These are phyloP conservation scores for Rubia tinctorum DNA, from an alignment of 305 asterid genomes.

Conservation along the genomic window DNA sequence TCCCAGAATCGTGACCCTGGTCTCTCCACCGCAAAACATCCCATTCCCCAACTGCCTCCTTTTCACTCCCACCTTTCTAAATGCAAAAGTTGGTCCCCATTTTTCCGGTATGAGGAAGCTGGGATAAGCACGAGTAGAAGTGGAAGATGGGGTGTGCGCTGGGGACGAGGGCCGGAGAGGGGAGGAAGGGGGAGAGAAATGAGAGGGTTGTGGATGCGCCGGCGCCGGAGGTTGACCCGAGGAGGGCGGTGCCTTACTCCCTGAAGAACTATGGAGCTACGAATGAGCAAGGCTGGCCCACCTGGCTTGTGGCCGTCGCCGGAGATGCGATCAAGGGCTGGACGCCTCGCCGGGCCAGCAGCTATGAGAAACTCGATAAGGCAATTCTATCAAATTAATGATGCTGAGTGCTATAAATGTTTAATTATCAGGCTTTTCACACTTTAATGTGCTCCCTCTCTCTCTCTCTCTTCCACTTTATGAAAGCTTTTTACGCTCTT, in stretches of 20 bases:
- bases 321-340: conserved; percentile 78
- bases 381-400: conserved; percentile 20
- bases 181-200: conserved; percentile 26
- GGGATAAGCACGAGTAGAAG: conserved; percentile 1
- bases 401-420: background rate
- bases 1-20: background rate
- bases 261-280: conserved; percentile 33
- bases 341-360: conserved; percentile 91
- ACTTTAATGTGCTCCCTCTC: background rate
- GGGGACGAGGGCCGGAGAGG: conserved; percentile 34
- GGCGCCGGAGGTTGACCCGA: conserved; percentile 17
- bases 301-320: conserved; percentile 80
- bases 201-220: conserved; percentile 30
- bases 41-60: conserved; percentile 19
- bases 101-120: conserved; percentile 6
- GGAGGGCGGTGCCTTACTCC: conserved; percentile 33
- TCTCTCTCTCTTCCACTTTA: too few relatives aligned
- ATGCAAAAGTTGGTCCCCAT: background rate
- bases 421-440: background rate
- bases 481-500: background rate
- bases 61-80: background rate
- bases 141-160: conserved; percentile 52
- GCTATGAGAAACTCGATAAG: conserved; percentile 93
- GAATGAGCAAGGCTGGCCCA: conserved; percentile 69
- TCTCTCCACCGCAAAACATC: conserved; percentile 7